Evolutionary conservation across 768 basidiomycete genomes (phyloP).

Genomic region (Tulasnella sp.): DNA sequence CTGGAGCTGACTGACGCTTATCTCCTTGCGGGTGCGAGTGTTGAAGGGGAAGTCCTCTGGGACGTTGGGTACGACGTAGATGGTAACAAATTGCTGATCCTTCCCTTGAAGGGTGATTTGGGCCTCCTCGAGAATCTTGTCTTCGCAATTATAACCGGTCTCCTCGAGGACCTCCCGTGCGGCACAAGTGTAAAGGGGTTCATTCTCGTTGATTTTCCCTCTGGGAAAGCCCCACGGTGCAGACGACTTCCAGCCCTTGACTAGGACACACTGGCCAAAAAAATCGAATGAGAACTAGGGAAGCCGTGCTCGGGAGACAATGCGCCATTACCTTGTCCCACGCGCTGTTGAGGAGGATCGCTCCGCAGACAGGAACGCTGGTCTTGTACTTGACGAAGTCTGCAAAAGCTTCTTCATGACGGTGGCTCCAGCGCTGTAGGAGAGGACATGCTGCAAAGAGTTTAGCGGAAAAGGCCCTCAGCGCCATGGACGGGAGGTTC

Average conservation of each 20-base stretch:
- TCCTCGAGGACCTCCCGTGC: slow-evolving; percentile 94
- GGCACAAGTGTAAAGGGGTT: slow-evolving; percentile 73
- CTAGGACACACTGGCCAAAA: slow-evolving; percentile 70
- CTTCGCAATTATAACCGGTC: slow-evolving; percentile 81
- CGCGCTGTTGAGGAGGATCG: slow-evolving; percentile 82
- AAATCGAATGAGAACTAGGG: background rate
- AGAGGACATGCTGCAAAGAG: slow-evolving; percentile 78
- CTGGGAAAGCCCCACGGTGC: slow-evolving; percentile 99
- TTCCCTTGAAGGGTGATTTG: slow-evolving; percentile 77
- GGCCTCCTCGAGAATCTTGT: slow-evolving; percentile 49
- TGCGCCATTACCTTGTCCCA: slow-evolving; percentile 81
- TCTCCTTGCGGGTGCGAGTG: slow-evolving; percentile 94
- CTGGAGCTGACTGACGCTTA: slow-evolving; percentile 58
- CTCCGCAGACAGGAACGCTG: slow-evolving; percentile 92
- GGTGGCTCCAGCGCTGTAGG: slow-evolving; percentile 67
- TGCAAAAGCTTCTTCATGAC: slow-evolving; percentile 76
- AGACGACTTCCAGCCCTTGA: slow-evolving; percentile 94
- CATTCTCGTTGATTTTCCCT: slow-evolving; percentile 97
- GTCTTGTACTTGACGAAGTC: slow-evolving; percentile 95
- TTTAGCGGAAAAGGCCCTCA: slow-evolving; percentile 89
- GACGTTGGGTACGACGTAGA: slow-evolving; percentile 82
- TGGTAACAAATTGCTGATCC: slow-evolving; percentile 73
- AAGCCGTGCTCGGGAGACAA: background rate
- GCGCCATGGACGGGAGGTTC: slow-evolving; percentile 70
- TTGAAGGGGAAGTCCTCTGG: slow-evolving; percentile 81